Base-by-base conservation (phyloP, 768 basidiomycete species). In the Paxillus rubicundulus region DNA sequence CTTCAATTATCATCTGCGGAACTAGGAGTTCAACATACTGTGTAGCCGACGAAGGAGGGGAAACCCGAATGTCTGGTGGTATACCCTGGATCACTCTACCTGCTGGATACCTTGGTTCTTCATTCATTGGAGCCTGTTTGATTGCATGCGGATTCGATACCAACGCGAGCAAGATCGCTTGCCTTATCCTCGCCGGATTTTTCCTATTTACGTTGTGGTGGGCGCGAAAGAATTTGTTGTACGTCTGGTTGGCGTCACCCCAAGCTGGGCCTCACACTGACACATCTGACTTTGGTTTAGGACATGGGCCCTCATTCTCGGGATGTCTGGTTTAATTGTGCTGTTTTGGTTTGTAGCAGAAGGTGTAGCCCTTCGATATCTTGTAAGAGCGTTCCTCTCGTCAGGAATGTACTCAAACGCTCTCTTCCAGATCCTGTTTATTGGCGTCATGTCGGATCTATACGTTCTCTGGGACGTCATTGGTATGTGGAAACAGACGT, bases 61-160 rank as follows among this genome's bases (percentile, higher is more conserved):
- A 83, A 34, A 95, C 92, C 5, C 74, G 77, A 33, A 94, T 95
- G 92, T 84, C 86, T 14, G 92, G 92, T 27, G 93, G 92, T 1
- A 81, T 94, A 38, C 73, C 80, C 18, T 89, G 85, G 81, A 68
- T 92, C 20, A 92, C 92, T 0, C 79, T 92, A 3, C 89, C 90
- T 3, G 84, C 83, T n/a, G 92, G 92, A 52, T 91, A 92, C 66
- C 82, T 92, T 40, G 90, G 92, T 30, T 87, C 89, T 5, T 85
- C 86, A 4, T 75, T 96, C 62, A 91, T 96, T 47, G 94, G 94
- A 21, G 93, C 91, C 2, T 79, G 80, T 40, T 74, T 97, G 37
- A 94, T 97, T 53, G 82, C 91, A 12, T 92, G 89, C 56, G 92
- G 91, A 12, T 93, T 93, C 65, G 81, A 93, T 68, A 92, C 89